These are phyloP conservation scores for Fusarium protoensiforme DNA, from an alignment of 2,329 filamentous ascomycete genomes.

Conservation along the genomic window DNA sequence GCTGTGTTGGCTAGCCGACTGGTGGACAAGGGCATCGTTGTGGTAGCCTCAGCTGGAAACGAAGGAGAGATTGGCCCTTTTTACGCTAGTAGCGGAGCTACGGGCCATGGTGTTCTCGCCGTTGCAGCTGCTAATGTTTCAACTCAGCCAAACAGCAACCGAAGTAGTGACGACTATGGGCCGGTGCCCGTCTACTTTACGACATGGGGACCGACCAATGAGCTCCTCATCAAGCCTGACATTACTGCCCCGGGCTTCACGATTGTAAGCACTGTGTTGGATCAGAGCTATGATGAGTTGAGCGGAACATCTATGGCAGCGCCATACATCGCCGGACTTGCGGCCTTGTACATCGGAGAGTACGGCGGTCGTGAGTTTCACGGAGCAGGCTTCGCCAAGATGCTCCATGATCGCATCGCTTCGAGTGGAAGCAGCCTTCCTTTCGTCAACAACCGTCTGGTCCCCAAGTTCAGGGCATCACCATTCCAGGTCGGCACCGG, in stretches of 20 bases:
- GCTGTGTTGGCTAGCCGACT: conserved; percentile 54
- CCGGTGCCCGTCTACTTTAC: conserved; percentile 58
- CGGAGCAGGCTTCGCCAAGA: conserved; percentile 49
- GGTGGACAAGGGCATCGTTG: conserved; percentile 58
- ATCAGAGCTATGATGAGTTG: conserved; percentile 56
- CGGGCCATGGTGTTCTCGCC: conserved; percentile 48
- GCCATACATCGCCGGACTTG: conserved; percentile 64
- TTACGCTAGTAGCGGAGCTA: conserved; percentile 50
- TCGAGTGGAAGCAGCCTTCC: conserved; percentile 48
- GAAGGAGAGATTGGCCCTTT: conserved; percentile 61
- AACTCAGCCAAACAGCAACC: conserved; percentile 52
- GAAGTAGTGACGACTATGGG: conserved; percentile 37
- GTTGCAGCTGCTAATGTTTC: conserved; percentile 55
- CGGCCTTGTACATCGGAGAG: conserved; percentile 57
- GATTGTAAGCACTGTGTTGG: conserved; percentile 61
- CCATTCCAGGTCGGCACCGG: conserved; percentile 59
- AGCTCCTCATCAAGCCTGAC: conserved; percentile 63
- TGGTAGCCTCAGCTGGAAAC: conserved; percentile 64
- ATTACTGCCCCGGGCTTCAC: conserved; percentile 60
- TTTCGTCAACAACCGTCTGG: conserved; percentile 41
- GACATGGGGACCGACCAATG: conserved; percentile 64
- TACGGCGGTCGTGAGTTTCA: conserved; percentile 54
- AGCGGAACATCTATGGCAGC: conserved; percentile 68
- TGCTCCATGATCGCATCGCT: conserved; percentile 48
- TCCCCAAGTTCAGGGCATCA: conserved; percentile 43